Base-by-base conservation (phyloP, 495 filamentous ascomycete genomes). In the Aspergillus hancockii region DNA sequence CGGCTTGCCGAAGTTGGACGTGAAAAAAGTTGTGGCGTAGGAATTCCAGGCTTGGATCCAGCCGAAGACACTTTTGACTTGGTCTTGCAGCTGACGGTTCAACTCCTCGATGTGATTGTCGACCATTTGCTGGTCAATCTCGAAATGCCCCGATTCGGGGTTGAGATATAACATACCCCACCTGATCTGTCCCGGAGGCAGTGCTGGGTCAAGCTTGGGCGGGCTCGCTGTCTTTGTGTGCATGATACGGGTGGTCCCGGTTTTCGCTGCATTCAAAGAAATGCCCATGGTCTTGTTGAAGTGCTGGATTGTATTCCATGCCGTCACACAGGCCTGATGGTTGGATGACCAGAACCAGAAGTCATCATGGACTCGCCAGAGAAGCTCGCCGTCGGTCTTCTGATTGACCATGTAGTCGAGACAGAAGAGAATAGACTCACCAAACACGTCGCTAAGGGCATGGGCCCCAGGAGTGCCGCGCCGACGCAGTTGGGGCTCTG, bases 111-210 rank as follows among this genome's bases (percentile, higher is more conserved):
- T 58, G 25, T 62, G 31, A 8, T 8, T 14, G 43, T 54, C 55
- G 0, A 62, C 60, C 60, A 58, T 62, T 21, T 54, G 54, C 38
- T 62, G 50, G 49, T 62, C 60, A 34, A 62, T 62, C 23, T 62
- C 60, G 34, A 62, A 62, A 5, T 54, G 55, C 7, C 60, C 60
- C 0, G 60, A 62, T 14, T 54, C 19, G 7, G 60, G 41, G 43
- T 62, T 58, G 23, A 62, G 50, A 19, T 62, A 62, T 7, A 62
- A 32, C 60, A 62, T 62, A 6, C 60, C 60, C 60, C 60, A 62
- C 21, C 60, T 19, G 16, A 62, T 62, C 18, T 53, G 40, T 9
- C 60, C 60, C 9, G 21, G 28, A 2, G 60, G 60, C 7, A 62
- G 21, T 3, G 32, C 9, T 14, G 60, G 51, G 10, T 62, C n/a